phyloP scores from a whole-genome alignment of 2,329 filamentous ascomycete species.

The Furcasterigmium furcatum region DNA sequence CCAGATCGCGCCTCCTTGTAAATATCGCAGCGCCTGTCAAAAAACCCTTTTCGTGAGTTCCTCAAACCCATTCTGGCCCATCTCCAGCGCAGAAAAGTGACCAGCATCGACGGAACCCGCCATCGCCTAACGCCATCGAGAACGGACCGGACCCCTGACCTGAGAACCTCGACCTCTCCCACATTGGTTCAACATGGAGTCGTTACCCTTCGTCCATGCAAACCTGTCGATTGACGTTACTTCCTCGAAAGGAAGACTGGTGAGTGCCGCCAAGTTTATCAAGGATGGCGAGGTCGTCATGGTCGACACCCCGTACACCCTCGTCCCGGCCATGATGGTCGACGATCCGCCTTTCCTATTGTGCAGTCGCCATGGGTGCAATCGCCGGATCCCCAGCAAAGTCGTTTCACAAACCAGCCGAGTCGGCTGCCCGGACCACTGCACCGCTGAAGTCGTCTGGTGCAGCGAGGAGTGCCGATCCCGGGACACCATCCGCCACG shows the following conservation, averaged over 20 bases:
- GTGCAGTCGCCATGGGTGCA: slow-evolving; percentile 7
- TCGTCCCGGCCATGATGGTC: slow-evolving; percentile 8
- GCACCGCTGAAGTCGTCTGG: slow-evolving; percentile 9
- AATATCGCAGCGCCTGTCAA: too few relatives aligned
- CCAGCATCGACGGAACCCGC: too few relatives aligned
- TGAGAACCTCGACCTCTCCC: too few relatives aligned
- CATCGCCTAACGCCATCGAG: too few relatives aligned
- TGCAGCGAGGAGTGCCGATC: slow-evolving; percentile 6
- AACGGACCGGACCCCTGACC: too few relatives aligned
- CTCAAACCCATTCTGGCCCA: too few relatives aligned
- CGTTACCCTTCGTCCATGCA: slow-evolving; percentile 6
- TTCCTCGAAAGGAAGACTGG: slow-evolving; percentile 7
- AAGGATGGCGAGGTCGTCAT: slow-evolving; percentile 4
- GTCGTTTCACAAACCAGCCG: neutral
- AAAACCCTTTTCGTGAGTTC: too few relatives aligned
- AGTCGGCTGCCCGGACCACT: slow-evolving; percentile 4
- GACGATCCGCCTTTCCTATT: slow-evolving; percentile 8
- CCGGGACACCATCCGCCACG: slow-evolving; percentile 5
- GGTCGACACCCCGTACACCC: slow-evolving; percentile 8
- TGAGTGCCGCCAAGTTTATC: slow-evolving; percentile 3
- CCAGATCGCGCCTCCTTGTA: too few relatives aligned
- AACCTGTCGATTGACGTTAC: neutral
- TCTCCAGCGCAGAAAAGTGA: too few relatives aligned
- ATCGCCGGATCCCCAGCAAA: slow-evolving; percentile 4
- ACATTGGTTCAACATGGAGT: too few relatives aligned